phyloP scores from a whole-genome alignment of 768 basidiomycete genomes.

The Tricholoma matsutake region DNA sequence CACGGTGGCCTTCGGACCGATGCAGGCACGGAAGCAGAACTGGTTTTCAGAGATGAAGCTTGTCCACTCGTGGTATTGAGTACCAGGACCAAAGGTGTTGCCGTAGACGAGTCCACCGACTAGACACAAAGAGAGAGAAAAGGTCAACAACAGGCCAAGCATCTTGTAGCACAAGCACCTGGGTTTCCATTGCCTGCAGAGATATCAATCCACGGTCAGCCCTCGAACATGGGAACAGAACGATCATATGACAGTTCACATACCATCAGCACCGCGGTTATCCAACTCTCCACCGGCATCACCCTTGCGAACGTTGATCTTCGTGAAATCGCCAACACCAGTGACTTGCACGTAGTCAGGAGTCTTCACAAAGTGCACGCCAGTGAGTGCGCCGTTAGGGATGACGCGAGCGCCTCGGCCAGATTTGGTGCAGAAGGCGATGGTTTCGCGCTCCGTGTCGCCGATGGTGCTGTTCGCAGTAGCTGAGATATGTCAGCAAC shows the following conservation, averaged over 20 bases:
- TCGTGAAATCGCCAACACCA: constrained; percentile 69
- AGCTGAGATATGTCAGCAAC: constrained; percentile 3
- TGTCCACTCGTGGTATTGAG: constrained; percentile 80
- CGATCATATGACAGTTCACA: neutral
- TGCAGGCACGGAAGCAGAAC: constrained; percentile 77
- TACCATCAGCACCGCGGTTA: constrained; percentile 63
- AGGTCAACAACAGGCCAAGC: neutral
- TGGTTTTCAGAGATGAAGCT: constrained; percentile 66
- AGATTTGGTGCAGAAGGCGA: constrained; percentile 75
- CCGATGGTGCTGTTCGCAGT: constrained; percentile 49
- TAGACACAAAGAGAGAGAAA: constrained; percentile 24
- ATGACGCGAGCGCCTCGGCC: constrained; percentile 74
- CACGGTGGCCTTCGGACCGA: constrained; percentile 50
- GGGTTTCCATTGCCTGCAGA: constrained; percentile 43
- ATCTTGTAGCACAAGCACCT: constrained; percentile 21
- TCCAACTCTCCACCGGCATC: constrained; percentile 75
- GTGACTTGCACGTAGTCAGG: constrained; percentile 60
- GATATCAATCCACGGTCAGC: neutral
- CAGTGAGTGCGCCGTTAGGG: constrained; percentile 59
- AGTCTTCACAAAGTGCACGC: constrained; percentile 68
- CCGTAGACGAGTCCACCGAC: constrained; percentile 75
- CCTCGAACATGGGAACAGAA: neutral
- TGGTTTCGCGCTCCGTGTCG: constrained; percentile 63
- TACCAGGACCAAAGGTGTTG: constrained; percentile 46
- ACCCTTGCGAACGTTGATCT: constrained; percentile 49